Evolutionary conservation across 768 basidiomycete genomes (phyloP), one percentile per base, ranked within the genome.

Genomic region (Austroboletus festivus): DNA sequence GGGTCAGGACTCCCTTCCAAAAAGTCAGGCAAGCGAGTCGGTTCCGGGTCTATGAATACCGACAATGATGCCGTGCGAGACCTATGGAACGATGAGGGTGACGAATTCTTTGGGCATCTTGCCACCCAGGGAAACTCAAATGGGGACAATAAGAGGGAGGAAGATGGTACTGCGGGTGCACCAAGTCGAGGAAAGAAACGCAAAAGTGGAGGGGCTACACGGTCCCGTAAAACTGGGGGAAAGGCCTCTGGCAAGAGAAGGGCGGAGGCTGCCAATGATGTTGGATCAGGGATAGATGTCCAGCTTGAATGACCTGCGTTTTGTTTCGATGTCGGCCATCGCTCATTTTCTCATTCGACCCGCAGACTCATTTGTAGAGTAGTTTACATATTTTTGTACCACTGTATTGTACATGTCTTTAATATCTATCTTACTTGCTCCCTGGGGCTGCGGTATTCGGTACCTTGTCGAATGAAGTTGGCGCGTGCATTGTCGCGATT

Each of bases 71-170:
- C 70, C 59, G 62, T 70, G 24, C 80, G 80, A 42, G 89, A 91
- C 59, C 66, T 91, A 19, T 91, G 89, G 89, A 83, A 86, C 54
- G 89, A 91, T 39, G 89, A 91, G 60, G 89, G 88, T 15, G 89
- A 91, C 56, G 86, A 88, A 58, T 91, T 91, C 69, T 91, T 91
- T 58, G 85, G 83, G 0, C 85, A 86, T 52, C 65, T 75, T 19
- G 69, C 68, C 11, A 55, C 60, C 20, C 57, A 62, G 11, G 63
- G 54, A 21, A 49, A 47, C 35, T 35, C 41, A 37, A 41, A 45
- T 3, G 48, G 19, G 19, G 68, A 68, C 6, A 65, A n/a, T n/a
- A n/a, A 51, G 24, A 64, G 51, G 4, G 62, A 61, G 35, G 71
- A 72, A 26, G 71, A 71, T 10, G 53, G 60, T 12, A 53, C 55